Base-by-base conservation (phyloP, 306 rosid genomes). In the Hippophae tibetana region DNA sequence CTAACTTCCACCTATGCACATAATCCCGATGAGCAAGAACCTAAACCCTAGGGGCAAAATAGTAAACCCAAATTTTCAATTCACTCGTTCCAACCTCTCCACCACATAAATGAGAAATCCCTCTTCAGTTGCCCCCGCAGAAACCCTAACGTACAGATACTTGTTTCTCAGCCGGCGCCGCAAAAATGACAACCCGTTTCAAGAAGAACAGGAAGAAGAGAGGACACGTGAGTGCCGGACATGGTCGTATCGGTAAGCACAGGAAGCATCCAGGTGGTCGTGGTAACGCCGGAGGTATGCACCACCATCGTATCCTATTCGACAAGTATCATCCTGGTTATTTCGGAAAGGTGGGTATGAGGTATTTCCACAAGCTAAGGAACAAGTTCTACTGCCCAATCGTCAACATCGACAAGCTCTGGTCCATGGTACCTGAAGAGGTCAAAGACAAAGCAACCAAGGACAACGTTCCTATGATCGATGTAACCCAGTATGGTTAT, bases 191-290 rank as follows among this genome's bases (percentile, higher is more conserved):
- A 43, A 89, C 96, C 53, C 65, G 96, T 3, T 72, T 89, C 72
- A 89, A 81, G 94, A 89, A 89, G 94, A 78, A 89, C 84, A 58
- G 96, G 58, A 89, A 89, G 94, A 89, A 89, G 96, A 72, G 96
- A 1, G 96, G 96, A 3, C 96, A 89, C 65, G 96, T 89, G 3
- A 89, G 96, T 44, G 94, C 94, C 13, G 94, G 96, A 0, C 96
- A 88, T 44, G 96, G 96, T 1, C 83, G 94, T 6, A 78, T 88
- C 47, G 96, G 96, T 1, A 88, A 88, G 52, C 96, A 88, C 81
- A 69, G 94, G 4, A 88, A 84, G 86, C 96, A 88, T 49, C 96
- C 96, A 2, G 89, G 96, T 0, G 96, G 96, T 25, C 82, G 96
- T 0, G 94, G 96, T 38, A 88, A 88, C 68, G 96, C 96, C 49